These are phyloP conservation scores for Amanita pallidorosea DNA, from an alignment of 768 basidiomycete genomes.

Conservation along the genomic window DNA sequence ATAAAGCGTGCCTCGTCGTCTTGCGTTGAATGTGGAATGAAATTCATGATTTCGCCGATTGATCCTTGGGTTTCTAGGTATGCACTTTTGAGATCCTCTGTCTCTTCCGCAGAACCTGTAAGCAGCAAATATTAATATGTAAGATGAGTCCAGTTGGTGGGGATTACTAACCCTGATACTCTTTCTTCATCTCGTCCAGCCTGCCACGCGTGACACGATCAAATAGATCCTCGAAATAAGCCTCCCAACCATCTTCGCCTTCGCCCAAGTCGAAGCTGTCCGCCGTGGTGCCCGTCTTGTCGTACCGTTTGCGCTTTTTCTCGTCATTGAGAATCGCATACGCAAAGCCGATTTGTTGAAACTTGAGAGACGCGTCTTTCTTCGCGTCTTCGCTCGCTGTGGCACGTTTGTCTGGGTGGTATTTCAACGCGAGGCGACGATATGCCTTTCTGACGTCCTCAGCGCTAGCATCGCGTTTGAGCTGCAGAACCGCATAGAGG, in stretches of 20 bases:
- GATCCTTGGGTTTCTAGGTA: constrained; percentile 67
- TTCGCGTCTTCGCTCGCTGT: constrained; percentile 46
- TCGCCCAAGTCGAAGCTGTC: constrained; percentile 63
- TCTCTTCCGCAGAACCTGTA: constrained; percentile 78
- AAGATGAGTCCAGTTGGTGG: not conserved
- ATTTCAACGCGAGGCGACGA: constrained; percentile 66
- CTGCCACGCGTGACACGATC: constrained; percentile 77
- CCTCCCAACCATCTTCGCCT: constrained; percentile 87
- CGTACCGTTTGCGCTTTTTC: constrained; percentile 66
- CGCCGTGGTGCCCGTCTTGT: constrained; percentile 76
- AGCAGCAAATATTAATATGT: not conserved
- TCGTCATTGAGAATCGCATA: constrained; percentile 83
- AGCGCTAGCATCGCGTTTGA: constrained; percentile 39
- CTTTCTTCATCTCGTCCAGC: constrained; percentile 88
- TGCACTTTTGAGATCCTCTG: constrained; percentile 64
- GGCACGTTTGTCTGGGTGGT: constrained; percentile 89
- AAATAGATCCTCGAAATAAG: constrained; percentile 88
- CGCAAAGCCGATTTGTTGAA: constrained; percentile 91
- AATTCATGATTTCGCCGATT: constrained; percentile 71
- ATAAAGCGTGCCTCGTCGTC: constrained; percentile 85
- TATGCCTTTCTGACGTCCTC: constrained; percentile 81
- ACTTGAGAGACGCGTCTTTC: constrained; percentile 62
- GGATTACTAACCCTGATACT: constrained; percentile 69
- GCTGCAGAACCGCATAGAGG: constrained; percentile 64
- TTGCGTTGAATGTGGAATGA: constrained; percentile 76